Evolutionary conservation across 805 yeast species (phyloP), one percentile per base, ranked within the genome.

Genomic region (Wickerhamiella bombiphila): DNA sequence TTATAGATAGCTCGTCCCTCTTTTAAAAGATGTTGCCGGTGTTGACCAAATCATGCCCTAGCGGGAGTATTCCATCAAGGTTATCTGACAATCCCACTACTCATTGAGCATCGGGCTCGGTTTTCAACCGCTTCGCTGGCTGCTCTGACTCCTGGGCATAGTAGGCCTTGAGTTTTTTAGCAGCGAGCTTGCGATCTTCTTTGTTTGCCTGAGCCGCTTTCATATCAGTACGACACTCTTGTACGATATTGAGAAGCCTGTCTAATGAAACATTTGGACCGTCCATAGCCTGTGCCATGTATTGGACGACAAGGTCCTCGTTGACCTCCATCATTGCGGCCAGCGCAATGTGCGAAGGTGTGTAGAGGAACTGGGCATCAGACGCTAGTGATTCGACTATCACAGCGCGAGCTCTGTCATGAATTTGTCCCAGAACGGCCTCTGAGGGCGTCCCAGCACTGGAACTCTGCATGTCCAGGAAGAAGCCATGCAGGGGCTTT

Each of bases 291-390:
- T 80, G 81, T 46, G 68, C 65, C 45, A 88, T 58, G 57, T 86
- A 86, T 44, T 72, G 65, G 38, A 71, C 72, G 2, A 80, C 70
- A 28, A 80, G 58, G 18, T 68, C 70, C 44, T 68, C 72, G 56
- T 83, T 80, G 11, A 68, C 71, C 38, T 69, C 66, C 59, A 78
- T 72, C 52, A 86, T 65, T 13, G 91, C 82, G 0, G 95, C 91
- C 37, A 91, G 62, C 1, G 97, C 95, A 22, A 91, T 81, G 52
- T 91, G 98, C 1, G 97, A 94, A 1, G 99, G 99, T 0, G 97
- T 76, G 58, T 61, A 88, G 25, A 74, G 61, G 49, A 82, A 88
- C 6, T 69, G 63, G 3, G 72, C 86, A 53, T 91, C 94, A 15
- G 88, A 74, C 25, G 77, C 61, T 29, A 82, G 62, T n/a, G 81